A percentile compares a stretch with the other conserved stretches of the same genome.
Conservation (phyloP, 129 eudicot species). For the Cynara cardunculus region DNA sequence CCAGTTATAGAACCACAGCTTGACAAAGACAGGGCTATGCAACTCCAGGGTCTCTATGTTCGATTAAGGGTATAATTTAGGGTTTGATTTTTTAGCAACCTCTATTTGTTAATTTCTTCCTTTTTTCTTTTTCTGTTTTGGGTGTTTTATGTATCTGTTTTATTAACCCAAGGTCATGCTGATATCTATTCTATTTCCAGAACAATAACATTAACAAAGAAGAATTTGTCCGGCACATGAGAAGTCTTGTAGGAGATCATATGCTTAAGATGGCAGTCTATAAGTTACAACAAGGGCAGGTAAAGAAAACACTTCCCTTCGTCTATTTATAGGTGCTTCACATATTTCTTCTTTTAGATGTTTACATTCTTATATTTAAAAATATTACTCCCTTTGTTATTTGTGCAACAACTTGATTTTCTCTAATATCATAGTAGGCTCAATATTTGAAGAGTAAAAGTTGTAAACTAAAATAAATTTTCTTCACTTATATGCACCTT, state of each 20-base stretch:
- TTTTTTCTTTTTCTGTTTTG: background rate
- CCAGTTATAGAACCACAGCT: slow-evolving; percentile 83
- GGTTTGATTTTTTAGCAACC: background rate
- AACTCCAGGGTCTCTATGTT: slow-evolving; percentile 62
- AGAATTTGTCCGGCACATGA: slow-evolving; percentile 68
- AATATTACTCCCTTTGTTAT: background rate
- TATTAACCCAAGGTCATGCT: background rate
- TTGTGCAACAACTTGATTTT: background rate
- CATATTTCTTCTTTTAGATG: background rate
- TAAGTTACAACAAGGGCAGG: slow-evolving; percentile 78
- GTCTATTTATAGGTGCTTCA: background rate
- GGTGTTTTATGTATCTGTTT: background rate
- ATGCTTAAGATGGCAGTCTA: slow-evolving; percentile 76
- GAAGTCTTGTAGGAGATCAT: slow-evolving; percentile 84
- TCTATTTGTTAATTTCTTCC: background rate
- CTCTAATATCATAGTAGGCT: background rate
- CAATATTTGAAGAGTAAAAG: background rate
- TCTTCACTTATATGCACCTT: background rate
- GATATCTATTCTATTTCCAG: slow-evolving; percentile 37
- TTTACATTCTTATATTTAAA: background rate
- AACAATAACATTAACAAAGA: slow-evolving; percentile 70
- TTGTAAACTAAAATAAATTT: background rate
- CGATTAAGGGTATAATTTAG: slow-evolving; percentile 48
- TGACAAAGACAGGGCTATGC: slow-evolving; percentile 84
- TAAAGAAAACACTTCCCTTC: slow-evolving; percentile 18